These are phyloP conservation scores for Verruconis gallopava DNA, from an alignment of 2,329 filamentous ascomycete species.

Conservation along the genomic window DNA sequence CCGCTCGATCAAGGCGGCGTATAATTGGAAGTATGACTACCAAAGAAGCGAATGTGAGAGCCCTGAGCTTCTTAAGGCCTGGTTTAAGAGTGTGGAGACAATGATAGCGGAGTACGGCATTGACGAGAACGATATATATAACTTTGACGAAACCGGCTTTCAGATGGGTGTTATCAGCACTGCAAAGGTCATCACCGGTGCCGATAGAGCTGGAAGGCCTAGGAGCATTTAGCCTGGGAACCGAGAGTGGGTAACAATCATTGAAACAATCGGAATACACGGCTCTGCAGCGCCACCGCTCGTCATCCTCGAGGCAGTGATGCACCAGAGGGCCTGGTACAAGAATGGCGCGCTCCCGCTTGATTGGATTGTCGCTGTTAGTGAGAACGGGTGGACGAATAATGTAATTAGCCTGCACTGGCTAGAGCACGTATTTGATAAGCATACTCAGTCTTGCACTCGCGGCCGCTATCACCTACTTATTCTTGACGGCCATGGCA, in stretches of 20 bases:
- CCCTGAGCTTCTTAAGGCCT: neutral
- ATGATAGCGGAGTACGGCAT: neutral
- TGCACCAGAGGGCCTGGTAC: too few relatives aligned
- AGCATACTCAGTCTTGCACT: neutral
- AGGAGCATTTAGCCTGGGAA: neutral
- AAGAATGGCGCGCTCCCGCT: too few relatives aligned
- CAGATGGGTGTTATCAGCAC: too few relatives aligned
- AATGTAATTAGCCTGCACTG: too few relatives aligned
- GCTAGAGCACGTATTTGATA: neutral
- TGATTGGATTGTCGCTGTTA: neutral
- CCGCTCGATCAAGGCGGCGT: too few relatives aligned
- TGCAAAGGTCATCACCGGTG: neutral
- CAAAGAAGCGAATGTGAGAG: neutral
- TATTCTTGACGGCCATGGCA: conserved; percentile 2
- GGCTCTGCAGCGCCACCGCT: neutral
- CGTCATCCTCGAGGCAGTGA: conserved; percentile 1
- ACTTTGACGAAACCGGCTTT: too few relatives aligned
- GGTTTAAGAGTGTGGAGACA: neutral
- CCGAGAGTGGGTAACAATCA: too few relatives aligned
- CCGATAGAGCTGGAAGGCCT: neutral
- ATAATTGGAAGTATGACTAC: too few relatives aligned
- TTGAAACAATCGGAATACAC: neutral
- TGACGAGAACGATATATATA: neutral
- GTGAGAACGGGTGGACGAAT: neutral
- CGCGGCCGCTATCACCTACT: neutral